Base-by-base conservation (phyloP, 1,284 basidiomycete species). In the Tilletia caries region DNA sequence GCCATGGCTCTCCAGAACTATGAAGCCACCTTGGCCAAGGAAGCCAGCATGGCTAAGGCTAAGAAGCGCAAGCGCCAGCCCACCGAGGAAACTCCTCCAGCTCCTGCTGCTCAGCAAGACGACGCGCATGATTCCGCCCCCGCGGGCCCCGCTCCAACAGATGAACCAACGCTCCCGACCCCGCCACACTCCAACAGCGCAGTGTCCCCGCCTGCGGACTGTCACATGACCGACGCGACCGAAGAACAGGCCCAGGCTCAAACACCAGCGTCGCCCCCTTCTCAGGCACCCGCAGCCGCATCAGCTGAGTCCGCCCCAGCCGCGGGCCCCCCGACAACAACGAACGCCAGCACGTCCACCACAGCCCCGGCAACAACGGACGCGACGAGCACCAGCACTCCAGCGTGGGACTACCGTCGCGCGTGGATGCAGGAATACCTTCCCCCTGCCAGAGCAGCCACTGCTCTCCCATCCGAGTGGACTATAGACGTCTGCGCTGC, bases 401-500 rank as follows among this genome's bases (percentile, higher is more conserved):
- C 68, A 29, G 64, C 67, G 1, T 83, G 82, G 46, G 79, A 83
- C 66, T 76, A 79, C 65, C 29, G 72, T 43, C 60, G 70, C 37
- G 72, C 71, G 65, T 83, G 81, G 81, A 72, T 62, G 29, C 3
- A 37, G 5, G 58, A 33, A 10, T 62, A 34, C 32, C 58, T 29
- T 15, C 29, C 27, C 71, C 74, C 46, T 78, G 74, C 15, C 64
- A 75, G 37, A 75, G 76, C 66, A 74, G 79, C 58, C 15, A 29
- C 29, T 33, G 27, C 29, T 10, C 29, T 8, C 58, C 18, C 18
- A 6, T 34, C 32, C 15, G 76, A 72, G 2, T 82, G 78, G 77
- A 74, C 73, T 5, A 70, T 70, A 10, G 67, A 68, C 18, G 69
- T 92, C 68, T 97, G 95, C 83, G 87, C 89, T 71, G 89, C 90